phyloP scores from a whole-genome alignment of 495 filamentous ascomycete species.

The Clohesyomyces aquaticus region DNA sequence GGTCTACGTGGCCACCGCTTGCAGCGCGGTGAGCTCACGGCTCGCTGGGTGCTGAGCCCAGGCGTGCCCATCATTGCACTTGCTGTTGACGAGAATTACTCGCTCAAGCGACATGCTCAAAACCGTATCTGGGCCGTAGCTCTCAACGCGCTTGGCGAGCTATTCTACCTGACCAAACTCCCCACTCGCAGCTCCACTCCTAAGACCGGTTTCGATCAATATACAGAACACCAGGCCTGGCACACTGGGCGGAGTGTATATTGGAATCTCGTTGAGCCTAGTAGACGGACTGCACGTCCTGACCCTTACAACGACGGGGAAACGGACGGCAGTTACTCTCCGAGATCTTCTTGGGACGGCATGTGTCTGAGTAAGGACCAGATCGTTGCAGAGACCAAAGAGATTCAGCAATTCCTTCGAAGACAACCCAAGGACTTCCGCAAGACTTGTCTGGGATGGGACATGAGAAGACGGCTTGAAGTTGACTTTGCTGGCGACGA shows the following conservation, averaged over 20 bases:
- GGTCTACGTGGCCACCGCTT: conserved; percentile 67
- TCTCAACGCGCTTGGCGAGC: conserved; percentile 88
- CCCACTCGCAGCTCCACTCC: conserved; percentile 53
- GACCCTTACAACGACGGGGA: conserved; percentile 66
- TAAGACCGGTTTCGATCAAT: conserved; percentile 43
- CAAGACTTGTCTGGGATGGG: conserved; percentile 81
- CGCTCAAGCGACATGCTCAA: conserved; percentile 64
- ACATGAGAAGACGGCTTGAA: conserved; percentile 84
- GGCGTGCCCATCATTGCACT: conserved; percentile 90
- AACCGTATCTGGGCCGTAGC: conserved; percentile 82
- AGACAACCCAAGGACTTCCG: conserved; percentile 79
- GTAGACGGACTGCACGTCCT: conserved; percentile 68
- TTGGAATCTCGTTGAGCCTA: conserved; percentile 80
- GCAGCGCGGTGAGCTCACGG: conserved; percentile 74
- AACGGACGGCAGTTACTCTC: conserved; percentile 69
- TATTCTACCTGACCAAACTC: conserved; percentile 78
- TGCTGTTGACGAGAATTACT: conserved; percentile 81
- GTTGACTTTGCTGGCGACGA: conserved; percentile 90
- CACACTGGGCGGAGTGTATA: conserved; percentile 72
- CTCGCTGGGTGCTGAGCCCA: conserved; percentile 85
- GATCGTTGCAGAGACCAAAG: conserved; percentile 70
- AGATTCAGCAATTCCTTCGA: conserved; percentile 76
- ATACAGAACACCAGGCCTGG: conserved; percentile 72
- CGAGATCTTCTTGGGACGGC: conserved; percentile 68
- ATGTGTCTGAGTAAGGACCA: conserved; percentile 74